Base-by-base conservation (phyloP, 352 stramenopile genomes). In the Phytopythium oedochilum region DNA sequence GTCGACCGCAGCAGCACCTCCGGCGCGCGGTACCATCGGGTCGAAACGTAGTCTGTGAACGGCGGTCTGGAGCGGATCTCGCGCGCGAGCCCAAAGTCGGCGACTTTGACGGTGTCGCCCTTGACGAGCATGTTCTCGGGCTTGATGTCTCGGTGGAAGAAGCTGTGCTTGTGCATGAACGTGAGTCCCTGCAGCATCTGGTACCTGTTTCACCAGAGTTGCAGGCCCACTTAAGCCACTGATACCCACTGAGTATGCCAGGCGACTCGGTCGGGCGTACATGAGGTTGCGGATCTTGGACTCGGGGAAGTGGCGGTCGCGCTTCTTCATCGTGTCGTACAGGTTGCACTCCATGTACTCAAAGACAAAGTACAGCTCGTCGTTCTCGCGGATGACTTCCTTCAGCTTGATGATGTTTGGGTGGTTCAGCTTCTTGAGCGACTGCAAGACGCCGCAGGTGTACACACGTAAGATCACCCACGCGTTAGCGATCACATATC, bases 91-190 rank as follows among this genome's bases (percentile, higher is more conserved):
- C 97, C 97, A 86, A 99, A 99, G 69, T 99, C 97, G 18, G 96
- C 97, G 6, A 99, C 78, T 64, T 99, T 99, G 56, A 97, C 86
- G 15, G 75, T 94, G 50, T 98, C 86, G 11, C 95, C 96, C 58
- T 97, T 96, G 26, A 98, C 78, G 28, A 99, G 80, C 74, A 99
- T 97, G 70, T 99, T 99, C 63, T 99, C 96, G 0, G 96, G 96
- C 64, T 98, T 99, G 53, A 99, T 98, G 67, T 99, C 97, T 45
- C 97, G 88, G 71, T 99, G 97, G 63, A 99, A 98, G 66, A 98
- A 98, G 62, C 95, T 98, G 70, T 98, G 85, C 52, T 97, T 94
- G 79, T 99, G 97, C 80, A 99, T 99, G 73, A 98, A 98, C 28
- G 92, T 81, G 4, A 99, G 67, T 1, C 92, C 97, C 61, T 97